A percentile compares a stretch with the other conserved stretches of the same genome.
phyloP scores from a whole-genome alignment of 2,329 filamentous ascomycete species.

The Ophiostoma sp. region DNA sequence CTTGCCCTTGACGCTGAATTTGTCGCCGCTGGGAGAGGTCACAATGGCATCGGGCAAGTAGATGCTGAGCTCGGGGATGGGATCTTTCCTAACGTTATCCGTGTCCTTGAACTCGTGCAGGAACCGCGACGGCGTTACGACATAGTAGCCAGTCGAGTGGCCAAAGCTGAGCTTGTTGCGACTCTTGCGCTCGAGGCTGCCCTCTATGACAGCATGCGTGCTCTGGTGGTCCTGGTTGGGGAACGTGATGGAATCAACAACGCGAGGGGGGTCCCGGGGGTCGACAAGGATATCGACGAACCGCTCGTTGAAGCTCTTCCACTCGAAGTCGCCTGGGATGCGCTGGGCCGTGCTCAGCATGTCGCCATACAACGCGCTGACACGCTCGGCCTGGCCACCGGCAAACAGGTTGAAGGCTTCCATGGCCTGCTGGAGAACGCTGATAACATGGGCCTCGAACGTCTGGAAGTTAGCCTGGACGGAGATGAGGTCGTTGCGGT shows the following conservation, averaged over 20 bases:
- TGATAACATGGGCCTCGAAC: constrained; percentile 81
- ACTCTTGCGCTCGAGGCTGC: constrained; percentile 82
- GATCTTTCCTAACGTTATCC: constrained; percentile 65
- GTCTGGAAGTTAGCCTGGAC: constrained; percentile 86
- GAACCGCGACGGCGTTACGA: constrained; percentile 80
- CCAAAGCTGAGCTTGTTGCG: constrained; percentile 75
- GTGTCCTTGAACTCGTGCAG: constrained; percentile 95
- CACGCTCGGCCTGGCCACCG: constrained; percentile 74
- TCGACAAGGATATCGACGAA: constrained; percentile 70
- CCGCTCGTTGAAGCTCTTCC: constrained; percentile 74
- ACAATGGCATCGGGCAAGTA: constrained; percentile 88
- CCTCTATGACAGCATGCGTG: constrained; percentile 80
- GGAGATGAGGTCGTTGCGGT: constrained; percentile 80
- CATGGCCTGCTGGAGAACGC: constrained; percentile 75
- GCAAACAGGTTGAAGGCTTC: constrained; percentile 77
- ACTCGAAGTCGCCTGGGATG: constrained; percentile 82
- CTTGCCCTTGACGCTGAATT: constrained; percentile 95
- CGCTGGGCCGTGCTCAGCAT: constrained; percentile 72
- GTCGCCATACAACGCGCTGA: constrained; percentile 74
- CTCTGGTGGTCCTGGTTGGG: constrained; percentile 80
- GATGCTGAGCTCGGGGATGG: constrained; percentile 77
- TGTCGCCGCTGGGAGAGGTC: constrained; percentile 64
- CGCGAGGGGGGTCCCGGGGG: constrained; percentile 66
- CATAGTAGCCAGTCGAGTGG: constrained; percentile 79
- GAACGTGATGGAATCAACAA: constrained; percentile 69